Evolutionary conservation across 1,284 basidiomycete genomes (phyloP), one percentile per base, ranked within the genome.

Genomic region (Cryptococcus hybrid): DNA sequence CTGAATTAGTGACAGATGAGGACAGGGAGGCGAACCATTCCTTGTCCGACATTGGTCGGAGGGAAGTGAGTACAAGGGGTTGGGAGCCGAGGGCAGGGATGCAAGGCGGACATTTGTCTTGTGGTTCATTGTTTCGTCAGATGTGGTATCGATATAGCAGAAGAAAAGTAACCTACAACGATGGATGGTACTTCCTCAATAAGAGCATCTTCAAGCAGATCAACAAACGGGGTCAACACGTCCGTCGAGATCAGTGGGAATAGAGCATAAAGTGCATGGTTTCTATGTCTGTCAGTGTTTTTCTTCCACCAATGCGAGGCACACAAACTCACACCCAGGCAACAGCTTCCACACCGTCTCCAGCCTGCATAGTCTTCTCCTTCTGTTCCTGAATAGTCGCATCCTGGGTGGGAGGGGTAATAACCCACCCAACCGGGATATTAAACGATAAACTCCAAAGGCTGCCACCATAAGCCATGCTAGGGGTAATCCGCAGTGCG

Each of bases 121-220:
- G 5, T 35, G 39, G 3, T 30, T 30, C 30, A 30, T 30, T 30
- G 11, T 8, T 9, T 18, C 2, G 48, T 50, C 30, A 43, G 45
- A 35, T 11, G 35, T 18, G 15, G 34, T 13, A 36, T 47, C 35
- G 34, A 18, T 3, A 42, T 34, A 12, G 35, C 11, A 3, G 39
- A 36, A n/a, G 12, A 18, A 44, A 30, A 34, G 8, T 12, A 30
- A 65, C 73, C 65, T 42, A 74, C 71, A 18, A 78, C 69, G 9
- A 77, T 64, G 0, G 77, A 73, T 0, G 77, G 77, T 2, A 77
- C 72, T 57, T 78, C 75, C 40, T 70, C 59, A 12, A 73, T 65
- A 47, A 79, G 63, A 1, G 77, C 76, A 52, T 79, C 77, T 55
- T 79, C 77, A 39, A 79, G 62, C 2, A 79, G 63, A 57, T 79